Base-by-base conservation (phyloP, 2,329 filamentous ascomycete genomes). In the Tolypocladium guangdongense region DNA sequence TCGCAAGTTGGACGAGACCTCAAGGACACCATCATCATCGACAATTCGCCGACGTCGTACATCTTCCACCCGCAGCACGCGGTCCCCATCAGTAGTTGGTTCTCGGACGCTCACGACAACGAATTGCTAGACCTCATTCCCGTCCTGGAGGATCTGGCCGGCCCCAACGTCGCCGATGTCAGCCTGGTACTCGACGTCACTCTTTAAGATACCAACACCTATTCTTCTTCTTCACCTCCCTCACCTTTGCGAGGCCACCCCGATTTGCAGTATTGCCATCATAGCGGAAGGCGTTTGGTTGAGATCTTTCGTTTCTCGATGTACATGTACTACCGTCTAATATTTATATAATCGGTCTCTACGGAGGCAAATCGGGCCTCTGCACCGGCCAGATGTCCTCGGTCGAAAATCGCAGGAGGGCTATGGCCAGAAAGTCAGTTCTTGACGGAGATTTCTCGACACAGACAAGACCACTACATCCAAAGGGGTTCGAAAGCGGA, bases 51-150 rank as follows among this genome's bases (percentile, higher is more conserved):
- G 2, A 99, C 93, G 5, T 97, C 92, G 14, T 99, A 99, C 76
- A 97, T 99, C 64, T 99, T 99, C 80, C 93, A 99, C 68, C 93
- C 93, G 27, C 92, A 99, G 75, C 93, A 99, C 70, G 93, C 93
- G 56, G 92, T 99, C 50, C 93, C 93, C 30, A 99, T 99, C 74
- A 96, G 91, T 81, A 97, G 92, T 78, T 99, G 93, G 93, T 99
- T 99, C 75, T 96, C 91, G 60, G 93, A 99, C 73, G 93, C 93
- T 57, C 93, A 99, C 72, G 93, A 99, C 75, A 99, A 99, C 73
- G 93, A 99, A 78, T 80, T 99, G 57, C 79, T 99, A 65, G 93
- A 99, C 69, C 78, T 99, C 63, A 97, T 99, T 69, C 93, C 93
- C 52, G 93, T 99, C 63, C 89, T 99, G 60, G 93, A 99, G 78